These are phyloP conservation scores for Cercophora samala DNA, from an alignment of 495 filamentous ascomycete genomes.

Conservation along the genomic window DNA sequence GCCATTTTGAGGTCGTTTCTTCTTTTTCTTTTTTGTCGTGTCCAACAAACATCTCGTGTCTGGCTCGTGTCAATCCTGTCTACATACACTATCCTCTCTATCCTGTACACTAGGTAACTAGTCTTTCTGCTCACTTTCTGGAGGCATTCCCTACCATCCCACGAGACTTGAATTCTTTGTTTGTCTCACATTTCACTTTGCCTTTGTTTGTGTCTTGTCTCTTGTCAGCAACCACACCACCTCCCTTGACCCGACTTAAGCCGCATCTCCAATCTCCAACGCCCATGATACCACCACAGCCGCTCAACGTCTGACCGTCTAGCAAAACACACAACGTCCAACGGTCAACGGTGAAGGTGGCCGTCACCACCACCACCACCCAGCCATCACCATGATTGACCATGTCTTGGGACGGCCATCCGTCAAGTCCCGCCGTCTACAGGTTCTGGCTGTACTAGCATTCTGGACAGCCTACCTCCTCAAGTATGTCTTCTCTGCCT, in stretches of 20 bases:
- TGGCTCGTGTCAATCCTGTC: too few relatives aligned
- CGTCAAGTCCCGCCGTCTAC: constrained; percentile 83
- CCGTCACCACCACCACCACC: not conserved
- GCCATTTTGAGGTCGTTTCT: not conserved
- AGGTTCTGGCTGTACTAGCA: constrained; percentile 83
- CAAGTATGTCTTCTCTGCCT: constrained; percentile 47
- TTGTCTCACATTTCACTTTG: not conserved
- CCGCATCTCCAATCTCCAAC: not conserved
- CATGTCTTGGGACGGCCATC: constrained; percentile 91
- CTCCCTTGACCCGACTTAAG: not conserved
- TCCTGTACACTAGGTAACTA: not conserved
- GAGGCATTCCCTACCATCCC: not conserved
- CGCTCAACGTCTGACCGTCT: not conserved
- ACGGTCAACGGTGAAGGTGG: not conserved
- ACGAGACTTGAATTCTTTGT: not conserved
- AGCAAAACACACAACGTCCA: not conserved
- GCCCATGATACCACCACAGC: not conserved
- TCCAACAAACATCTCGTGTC: not conserved
- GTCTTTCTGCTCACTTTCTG: not conserved
- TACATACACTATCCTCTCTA: not conserved
- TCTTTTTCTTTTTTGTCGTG: not conserved
- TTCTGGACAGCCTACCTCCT: constrained; percentile 88
- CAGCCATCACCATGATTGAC: constrained; percentile 53
- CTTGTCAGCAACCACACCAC: not conserved
- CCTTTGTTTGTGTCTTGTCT: not conserved